Evolutionary conservation across 2,329 filamentous ascomycete species (phyloP).

Genomic region (Coleophoma cylindrospora): DNA sequence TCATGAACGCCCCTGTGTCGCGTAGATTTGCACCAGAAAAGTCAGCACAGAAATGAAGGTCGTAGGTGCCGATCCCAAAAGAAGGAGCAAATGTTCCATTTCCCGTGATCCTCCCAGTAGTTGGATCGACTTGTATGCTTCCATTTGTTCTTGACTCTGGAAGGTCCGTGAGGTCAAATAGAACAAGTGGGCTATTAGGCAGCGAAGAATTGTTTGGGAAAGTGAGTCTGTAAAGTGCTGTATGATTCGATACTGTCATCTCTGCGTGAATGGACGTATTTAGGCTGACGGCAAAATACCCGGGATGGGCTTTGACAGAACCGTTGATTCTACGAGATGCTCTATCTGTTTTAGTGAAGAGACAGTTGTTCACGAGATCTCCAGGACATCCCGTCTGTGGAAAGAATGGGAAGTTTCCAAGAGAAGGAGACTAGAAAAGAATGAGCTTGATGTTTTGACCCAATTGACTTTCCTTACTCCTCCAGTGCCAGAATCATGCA

Average conservation of each 20-base stretch:
- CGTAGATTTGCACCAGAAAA: conserved; percentile 53
- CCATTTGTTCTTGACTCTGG: conserved; percentile 55
- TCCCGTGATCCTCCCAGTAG: conserved; percentile 58
- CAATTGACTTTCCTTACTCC: conserved; percentile 18
- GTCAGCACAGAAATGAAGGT: conserved; percentile 62
- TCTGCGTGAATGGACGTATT: conserved; percentile 54
- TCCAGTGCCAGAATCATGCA: conserved; percentile 41
- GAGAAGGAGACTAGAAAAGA: conserved; percentile 40
- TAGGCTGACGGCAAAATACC: conserved; percentile 60
- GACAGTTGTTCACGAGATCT: conserved; percentile 57
- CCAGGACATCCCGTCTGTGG: conserved; percentile 56
- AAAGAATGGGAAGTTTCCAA: conserved; percentile 72
- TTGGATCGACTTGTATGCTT: conserved; percentile 46
- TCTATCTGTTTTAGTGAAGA: conserved; percentile 48
- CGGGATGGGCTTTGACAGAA: conserved; percentile 53
- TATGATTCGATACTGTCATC: conserved; percentile 63
- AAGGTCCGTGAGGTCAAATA: conserved; percentile 63
- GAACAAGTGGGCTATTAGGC: conserved; percentile 49
- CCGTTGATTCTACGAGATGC: conserved; percentile 33
- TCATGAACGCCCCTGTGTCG: conserved; percentile 56
- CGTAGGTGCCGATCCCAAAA: conserved; percentile 58
- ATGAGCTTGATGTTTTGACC: neutral
- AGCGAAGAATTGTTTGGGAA: conserved; percentile 38
- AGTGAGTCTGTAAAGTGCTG: conserved; percentile 61
- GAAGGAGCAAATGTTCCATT: conserved; percentile 57